These are phyloP conservation scores for Backusella tarrabulga DNA, from an alignment of 192 early-diverging fungal genomes.

Conservation along the genomic window DNA sequence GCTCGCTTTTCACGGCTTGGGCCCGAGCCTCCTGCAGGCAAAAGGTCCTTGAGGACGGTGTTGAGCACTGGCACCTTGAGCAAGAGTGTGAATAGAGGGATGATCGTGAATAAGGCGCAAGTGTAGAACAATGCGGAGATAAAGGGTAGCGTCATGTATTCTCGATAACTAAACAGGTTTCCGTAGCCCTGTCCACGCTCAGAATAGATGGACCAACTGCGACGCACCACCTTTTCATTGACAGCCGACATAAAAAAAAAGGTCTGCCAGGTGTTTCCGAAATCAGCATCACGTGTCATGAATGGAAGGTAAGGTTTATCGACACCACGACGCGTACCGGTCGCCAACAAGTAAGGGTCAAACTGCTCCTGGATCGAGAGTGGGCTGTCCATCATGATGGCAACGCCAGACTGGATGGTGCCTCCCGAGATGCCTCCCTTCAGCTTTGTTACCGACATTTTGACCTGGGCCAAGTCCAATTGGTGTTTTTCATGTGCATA, in stretches of 20 bases:
- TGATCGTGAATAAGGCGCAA: slow-evolving; percentile 36
- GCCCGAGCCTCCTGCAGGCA: slow-evolving; percentile 71
- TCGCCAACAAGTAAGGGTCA: slow-evolving; percentile 31
- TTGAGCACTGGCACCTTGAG: slow-evolving; percentile 47
- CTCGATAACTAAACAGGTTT: slow-evolving; percentile 43
- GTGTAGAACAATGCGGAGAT: slow-evolving; percentile 42
- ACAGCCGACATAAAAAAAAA: slow-evolving; percentile 61
- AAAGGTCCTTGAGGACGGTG: slow-evolving; percentile 42
- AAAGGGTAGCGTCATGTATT: slow-evolving; percentile 54
- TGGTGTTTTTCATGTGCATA: background rate
- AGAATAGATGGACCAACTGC: slow-evolving; percentile 55
- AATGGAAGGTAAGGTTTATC: slow-evolving; percentile 31
- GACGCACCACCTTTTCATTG: slow-evolving; percentile 65
- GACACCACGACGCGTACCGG: slow-evolving; percentile 20
- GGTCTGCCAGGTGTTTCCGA: slow-evolving; percentile 55
- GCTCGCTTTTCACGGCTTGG: slow-evolving; percentile 58
- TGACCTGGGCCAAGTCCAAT: slow-evolving; percentile 57
- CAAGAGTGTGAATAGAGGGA: slow-evolving; percentile 37
- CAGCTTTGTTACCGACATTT: slow-evolving; percentile 53
- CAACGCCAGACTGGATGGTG: slow-evolving; percentile 50
- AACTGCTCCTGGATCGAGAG: background rate
- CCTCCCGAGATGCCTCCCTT: slow-evolving; percentile 67
- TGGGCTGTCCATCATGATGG: slow-evolving; percentile 21
- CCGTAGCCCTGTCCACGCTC: slow-evolving; percentile 44
- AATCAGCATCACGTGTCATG: slow-evolving; percentile 52